These are phyloP conservation scores for Citrullus colocynthis DNA, from an alignment of 306 rosid species.

Conservation along the genomic window DNA sequence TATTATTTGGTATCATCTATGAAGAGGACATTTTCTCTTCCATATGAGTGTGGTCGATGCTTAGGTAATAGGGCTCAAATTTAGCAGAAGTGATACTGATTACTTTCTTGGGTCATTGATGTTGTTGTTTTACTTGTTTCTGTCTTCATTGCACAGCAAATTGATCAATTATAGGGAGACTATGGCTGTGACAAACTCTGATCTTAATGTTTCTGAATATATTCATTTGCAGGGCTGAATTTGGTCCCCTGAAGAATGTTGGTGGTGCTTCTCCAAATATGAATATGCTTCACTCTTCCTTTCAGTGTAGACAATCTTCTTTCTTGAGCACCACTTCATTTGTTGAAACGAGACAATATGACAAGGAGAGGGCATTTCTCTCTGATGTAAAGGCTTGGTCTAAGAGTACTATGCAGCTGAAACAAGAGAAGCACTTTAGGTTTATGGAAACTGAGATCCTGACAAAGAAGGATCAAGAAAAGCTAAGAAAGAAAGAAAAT, in stretches of 20 bases:
- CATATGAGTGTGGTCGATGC: neutral
- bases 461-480: neutral
- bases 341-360: conserved; percentile 15
- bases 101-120: neutral
- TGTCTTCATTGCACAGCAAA: neutral
- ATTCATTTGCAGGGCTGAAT: conserved; percentile 35
- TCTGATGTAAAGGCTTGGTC: conserved; percentile 4
- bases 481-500: neutral
- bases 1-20: neutral
- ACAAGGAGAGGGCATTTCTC: neutral
- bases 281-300: conserved; percentile 12
- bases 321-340: conserved; percentile 15
- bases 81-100: neutral
- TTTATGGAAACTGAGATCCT: neutral
- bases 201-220: conserved; percentile 13
- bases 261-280: conserved; percentile 16
- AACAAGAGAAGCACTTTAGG: neutral
- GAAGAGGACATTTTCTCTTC: neutral
- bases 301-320: conserved; percentile 26
- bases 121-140: neutral
- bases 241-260: conserved; percentile 17
- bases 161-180: neutral
- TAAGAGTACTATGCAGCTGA: neutral
- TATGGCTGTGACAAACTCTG: neutral
- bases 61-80: neutral